Evolutionary conservation across 768 basidiomycete genomes (phyloP).

Genomic region (Lyophyllum shimeji): DNA sequence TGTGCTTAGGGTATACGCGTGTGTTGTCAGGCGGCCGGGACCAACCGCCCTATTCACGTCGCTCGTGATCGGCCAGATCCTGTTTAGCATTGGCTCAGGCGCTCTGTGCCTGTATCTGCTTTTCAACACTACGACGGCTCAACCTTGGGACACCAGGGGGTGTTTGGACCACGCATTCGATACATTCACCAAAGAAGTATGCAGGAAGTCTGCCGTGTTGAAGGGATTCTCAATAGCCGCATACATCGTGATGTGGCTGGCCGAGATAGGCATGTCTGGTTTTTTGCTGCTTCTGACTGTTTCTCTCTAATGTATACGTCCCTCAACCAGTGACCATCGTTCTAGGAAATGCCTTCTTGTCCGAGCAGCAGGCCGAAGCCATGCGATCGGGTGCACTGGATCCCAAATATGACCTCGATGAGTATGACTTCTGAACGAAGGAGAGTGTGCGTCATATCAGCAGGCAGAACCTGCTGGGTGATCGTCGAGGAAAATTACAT

Average conservation of each 20-base stretch:
- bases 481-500: background rate
- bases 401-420: conserved; percentile 15
- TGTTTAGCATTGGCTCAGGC: conserved; percentile 27
- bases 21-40: conserved; percentile 6
- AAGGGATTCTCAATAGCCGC: conserved; percentile 13
- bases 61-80: conserved; percentile 25
- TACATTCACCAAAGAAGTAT: conserved; percentile 13
- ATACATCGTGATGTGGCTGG: conserved; percentile 15
- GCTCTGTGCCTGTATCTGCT: conserved; percentile 26
- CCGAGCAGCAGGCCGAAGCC: conserved; percentile 12
- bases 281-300: background rate
- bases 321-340: conserved; percentile 10
- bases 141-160: conserved; percentile 6
- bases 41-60: conserved; percentile 18
- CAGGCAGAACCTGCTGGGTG: background rate
- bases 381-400: conserved; percentile 4
- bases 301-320: background rate
- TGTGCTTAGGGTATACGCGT: conserved; percentile 17
- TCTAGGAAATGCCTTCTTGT: conserved; percentile 11
- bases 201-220: conserved; percentile 10
- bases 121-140: conserved; percentile 17
- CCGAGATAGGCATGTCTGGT: conserved; percentile 15
- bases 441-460: background rate
- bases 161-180: conserved; percentile 12
- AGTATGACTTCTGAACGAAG: conserved; percentile 8